phyloP scores from a whole-genome alignment of 2,329 filamentous ascomycete genomes.

The Scedosporium dehoogii region DNA sequence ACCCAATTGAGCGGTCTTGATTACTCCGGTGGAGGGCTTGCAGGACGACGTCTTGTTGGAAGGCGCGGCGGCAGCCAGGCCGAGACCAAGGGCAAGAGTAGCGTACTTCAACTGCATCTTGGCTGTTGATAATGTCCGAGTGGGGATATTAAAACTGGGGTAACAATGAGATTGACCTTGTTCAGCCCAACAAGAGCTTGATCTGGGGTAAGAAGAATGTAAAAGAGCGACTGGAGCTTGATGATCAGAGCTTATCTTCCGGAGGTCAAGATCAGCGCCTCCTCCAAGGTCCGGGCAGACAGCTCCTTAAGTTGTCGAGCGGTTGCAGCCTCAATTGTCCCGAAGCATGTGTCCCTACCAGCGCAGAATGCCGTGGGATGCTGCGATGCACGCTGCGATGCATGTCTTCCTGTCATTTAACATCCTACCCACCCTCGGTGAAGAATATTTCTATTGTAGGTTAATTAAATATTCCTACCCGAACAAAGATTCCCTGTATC shows the following conservation, averaged over 20 bases:
- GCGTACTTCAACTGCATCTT: neutral
- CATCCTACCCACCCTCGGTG: neutral
- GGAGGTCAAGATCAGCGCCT: neutral
- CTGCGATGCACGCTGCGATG: neutral
- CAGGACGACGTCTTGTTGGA: neutral
- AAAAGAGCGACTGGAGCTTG: neutral
- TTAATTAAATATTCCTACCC: neutral
- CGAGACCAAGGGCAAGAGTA: neutral
- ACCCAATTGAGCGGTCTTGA: slow-evolving; percentile 46
- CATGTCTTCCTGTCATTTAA: neutral
- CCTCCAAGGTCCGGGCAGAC: neutral
- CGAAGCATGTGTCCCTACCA: neutral
- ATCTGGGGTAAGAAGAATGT: neutral
- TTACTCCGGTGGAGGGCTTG: slow-evolving; percentile 12
- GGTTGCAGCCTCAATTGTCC: neutral
- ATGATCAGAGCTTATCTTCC: neutral
- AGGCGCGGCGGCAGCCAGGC: neutral
- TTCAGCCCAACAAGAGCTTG: no score
- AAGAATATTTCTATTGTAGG: neutral
- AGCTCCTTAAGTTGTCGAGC: neutral
- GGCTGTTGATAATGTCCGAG: neutral
- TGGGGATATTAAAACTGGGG: no score
- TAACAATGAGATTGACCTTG: no score
- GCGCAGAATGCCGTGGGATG: neutral
- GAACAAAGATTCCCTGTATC: neutral